Evolutionary conservation across 257 asterid genomes (phyloP).

Genomic region (Anisodus acutangulus): DNA sequence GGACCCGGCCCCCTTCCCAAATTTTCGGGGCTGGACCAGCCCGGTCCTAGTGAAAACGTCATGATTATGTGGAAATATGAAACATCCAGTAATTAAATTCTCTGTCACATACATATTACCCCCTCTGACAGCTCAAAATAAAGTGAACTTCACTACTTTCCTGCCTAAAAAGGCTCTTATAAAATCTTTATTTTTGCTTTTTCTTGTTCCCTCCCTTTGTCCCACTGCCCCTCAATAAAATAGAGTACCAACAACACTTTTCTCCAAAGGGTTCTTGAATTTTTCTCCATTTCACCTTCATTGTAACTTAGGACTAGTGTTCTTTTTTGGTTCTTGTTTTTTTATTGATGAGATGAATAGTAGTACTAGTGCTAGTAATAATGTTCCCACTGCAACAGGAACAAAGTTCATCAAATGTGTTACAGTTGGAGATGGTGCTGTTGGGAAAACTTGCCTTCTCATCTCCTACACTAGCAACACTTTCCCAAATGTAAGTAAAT

Average conservation of each 20-base stretch:
- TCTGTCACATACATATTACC: neutral
- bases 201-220: slow-evolving; percentile 27
- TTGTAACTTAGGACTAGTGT: neutral
- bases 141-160: slow-evolving; percentile 34
- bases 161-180: slow-evolving; percentile 34
- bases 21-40: neutral
- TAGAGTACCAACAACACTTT: slow-evolving; percentile 1
- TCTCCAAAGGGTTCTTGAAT: slow-evolving; percentile 6
- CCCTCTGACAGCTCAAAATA: slow-evolving; percentile 38
- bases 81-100: neutral
- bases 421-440: slow-evolving; percentile 55
- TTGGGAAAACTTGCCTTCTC: slow-evolving; percentile 52
- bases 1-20: neutral
- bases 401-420: slow-evolving; percentile 52
- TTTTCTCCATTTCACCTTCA: neutral
- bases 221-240: neutral
- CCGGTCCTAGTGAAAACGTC: neutral
- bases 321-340: neutral
- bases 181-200: slow-evolving; percentile 33
- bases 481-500: slow-evolving; percentile 40
- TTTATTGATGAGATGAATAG: slow-evolving; percentile 30
- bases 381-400: slow-evolving; percentile 25
- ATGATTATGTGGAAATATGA: neutral
- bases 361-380: slow-evolving; percentile 30
- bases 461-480: slow-evolving; percentile 53